Evolutionary conservation across 192 early-diverging fungal species (phyloP), one percentile per base, ranked within the genome.

Genomic region (Entophlyctis helioformis): DNA sequence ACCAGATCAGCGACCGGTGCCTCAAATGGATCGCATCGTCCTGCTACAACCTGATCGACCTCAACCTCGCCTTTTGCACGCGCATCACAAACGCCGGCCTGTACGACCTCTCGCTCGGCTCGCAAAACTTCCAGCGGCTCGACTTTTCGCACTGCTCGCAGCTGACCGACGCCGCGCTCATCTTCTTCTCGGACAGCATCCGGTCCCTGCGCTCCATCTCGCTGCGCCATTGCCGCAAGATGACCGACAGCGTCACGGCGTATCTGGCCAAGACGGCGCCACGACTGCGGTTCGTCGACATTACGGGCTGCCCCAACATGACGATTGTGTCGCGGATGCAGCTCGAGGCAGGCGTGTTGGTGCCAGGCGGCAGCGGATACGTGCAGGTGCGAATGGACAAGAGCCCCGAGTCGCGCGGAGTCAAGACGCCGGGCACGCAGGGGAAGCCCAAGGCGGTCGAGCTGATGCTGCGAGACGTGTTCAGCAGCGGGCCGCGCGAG

Each of bases 21-120:
- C 48, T 73, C 11, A 71, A 73, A 44, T 72, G 67, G 67, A 57
- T 73, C 19, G 64, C 71, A 4, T 51, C 60, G 18, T 46, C 42
- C 39, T 59, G 59, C 28, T 49, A 46, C 10, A 42, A 72, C 23
- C 53, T 73, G 16, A 48, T 18, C 16, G 34, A 53, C 28, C 45
- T 73, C 31, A 53, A 58, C 24, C 43, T 73, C 10, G 48, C 49
- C 0, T 73, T 73, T 41, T 73, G 71, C 62, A 66, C 57, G 8
- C 44, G 63, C 16, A 55, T 73, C 31, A 73, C 64, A 4, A 67
- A 71, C 49, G 64, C 47, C 2, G 71, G 71, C 1, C 48, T 73
- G 1, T 66, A 62, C 53, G 64, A 73, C 39, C 54, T 73, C 2
- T 57, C 62, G 12, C 55, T 64, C 13, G 71, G 63, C 7, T 31